These are phyloP conservation scores for Plasmodium cynomolgi DNA, from an alignment of 169 alveolate genomes.

Conservation along the genomic window DNA sequence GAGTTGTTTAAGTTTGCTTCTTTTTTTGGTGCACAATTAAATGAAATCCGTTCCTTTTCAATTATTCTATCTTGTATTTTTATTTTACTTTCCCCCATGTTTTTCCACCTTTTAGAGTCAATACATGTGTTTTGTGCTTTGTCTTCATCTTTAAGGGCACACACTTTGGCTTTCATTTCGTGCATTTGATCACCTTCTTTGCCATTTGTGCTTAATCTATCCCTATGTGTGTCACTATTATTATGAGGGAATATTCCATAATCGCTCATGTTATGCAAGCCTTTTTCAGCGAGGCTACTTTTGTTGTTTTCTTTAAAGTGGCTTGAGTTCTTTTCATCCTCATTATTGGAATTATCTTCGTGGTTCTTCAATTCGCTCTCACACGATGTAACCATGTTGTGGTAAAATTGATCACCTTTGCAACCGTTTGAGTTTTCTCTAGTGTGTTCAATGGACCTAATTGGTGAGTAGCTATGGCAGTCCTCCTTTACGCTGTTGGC, in stretches of 20 bases:
- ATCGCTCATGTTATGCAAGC: neutral
- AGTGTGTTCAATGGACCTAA: neutral
- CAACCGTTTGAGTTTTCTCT: neutral
- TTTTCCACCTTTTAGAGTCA: neutral
- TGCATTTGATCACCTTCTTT: neutral
- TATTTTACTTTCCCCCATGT: neutral
- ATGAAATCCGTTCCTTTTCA: neutral
- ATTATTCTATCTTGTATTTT: neutral
- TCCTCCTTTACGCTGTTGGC: neutral
- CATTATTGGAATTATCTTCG: neutral
- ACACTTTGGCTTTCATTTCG: neutral
- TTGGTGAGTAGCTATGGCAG: neutral
- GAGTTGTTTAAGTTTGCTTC: slow-evolving; percentile 6
- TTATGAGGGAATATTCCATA: neutral
- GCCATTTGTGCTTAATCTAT: neutral
- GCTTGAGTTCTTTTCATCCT: neutral
- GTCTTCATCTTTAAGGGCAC: neutral
- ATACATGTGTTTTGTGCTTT: neutral
- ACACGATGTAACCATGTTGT: neutral
- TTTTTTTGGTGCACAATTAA: neutral
- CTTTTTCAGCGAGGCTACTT: neutral
- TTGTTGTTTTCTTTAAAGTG: neutral
- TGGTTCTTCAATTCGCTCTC: neutral
- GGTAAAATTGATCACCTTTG: neutral
- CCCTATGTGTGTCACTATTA: neutral